Base-by-base conservation (phyloP, 1,284 basidiomycete genomes). In the Tilletiaria anomala region DNA sequence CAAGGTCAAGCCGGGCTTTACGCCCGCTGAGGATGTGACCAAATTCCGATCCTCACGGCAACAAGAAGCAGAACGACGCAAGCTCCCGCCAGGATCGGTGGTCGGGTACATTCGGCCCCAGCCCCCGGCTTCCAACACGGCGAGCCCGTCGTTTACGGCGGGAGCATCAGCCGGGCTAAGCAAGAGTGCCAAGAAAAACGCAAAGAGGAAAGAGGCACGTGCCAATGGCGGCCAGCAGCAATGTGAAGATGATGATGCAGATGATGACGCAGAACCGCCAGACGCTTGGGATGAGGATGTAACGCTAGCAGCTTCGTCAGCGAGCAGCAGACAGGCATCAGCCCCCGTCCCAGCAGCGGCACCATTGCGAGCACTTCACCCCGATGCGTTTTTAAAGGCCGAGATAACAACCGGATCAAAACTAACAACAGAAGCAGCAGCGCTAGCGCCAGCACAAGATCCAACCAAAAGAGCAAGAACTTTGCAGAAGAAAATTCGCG, bases 1-100 rank as follows among this genome's bases (percentile, higher is more conserved):
- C 48, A 89, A 82, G 71, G 80, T 96, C 52, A 76, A 87, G 23
- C 87, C 87, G 0, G 89, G 89, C 1, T 96, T 80, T 69, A 91
- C 86, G 1, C 89, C 89, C 0, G 83, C 86, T 65, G 89, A 96
- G 68, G 89, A 96, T 70, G 76, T 93, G 11, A 73, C 75, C 23
- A 78, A 79, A 31, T 96, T 89, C 68, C 76, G 85, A 35, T 77
- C 82, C 17, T 74, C 78, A 35, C 76, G 78, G 26, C 82, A 85
- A 29, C 10, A 29, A 29, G 26, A n/a, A 8, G 10, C 26, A 29
- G 26, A 29, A 8, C 26, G n/a, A 29, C 26, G 26, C 26, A n/a
- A n/a, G n/a, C n/a, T n/a, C n/a, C n/a, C n/a, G n/a, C n/a, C n/a
- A n/a, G n/a, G n/a, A n/a, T n/a, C n/a, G n/a, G n/a, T n/a, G n/a